Evolutionary conservation across 2,329 filamentous ascomycete species (phyloP), one percentile per base, ranked within the genome.

Genomic region (Calonectria pseudoreteaudii): DNA sequence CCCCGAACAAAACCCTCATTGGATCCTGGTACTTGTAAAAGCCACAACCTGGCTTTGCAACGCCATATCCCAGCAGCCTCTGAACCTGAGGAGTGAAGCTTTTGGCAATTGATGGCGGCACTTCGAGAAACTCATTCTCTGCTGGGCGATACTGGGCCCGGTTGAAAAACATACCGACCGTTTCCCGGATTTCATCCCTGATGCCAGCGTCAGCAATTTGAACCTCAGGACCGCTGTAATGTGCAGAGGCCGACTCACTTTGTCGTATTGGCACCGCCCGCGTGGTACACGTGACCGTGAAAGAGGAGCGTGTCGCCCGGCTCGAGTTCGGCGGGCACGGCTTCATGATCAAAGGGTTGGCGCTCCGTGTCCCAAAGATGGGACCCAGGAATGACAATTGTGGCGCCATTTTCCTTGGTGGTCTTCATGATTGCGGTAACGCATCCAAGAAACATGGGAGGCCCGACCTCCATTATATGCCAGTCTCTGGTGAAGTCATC

Each of bases 331-430:
- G 84, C 85, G 0, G 84, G 81, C 2, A 85, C 77, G 1, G 85
- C 83, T 60, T 87, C 86, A 11, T 85, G 80, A 28, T 83, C 80
- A 13, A 81, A 73, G 1, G 86, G 86, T 7, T 77, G 78, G 0
- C 83, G 80, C 0, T 86, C 83, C 8, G 82, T 79, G 0, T 82
- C 84, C 86, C 86, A 87, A 5, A 85, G 78, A 72, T 87, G 86
- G 14, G 82, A 85, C 8, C 82, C 82, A 0, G 85, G 85, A 49
- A 86, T 86, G 2, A 82, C 83, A n/a, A 85, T 77, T 0, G 85
- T 87, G 1, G 85, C 85, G 0, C 86, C 85, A 56, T 87, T 87
- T 49, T 85, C 83, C 23, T 80, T 81, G 1, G 84, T 86, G 0
- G 84, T 86, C 77, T 82, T 86, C 5, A 83, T 85, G 69, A 84